A percentile compares a stretch with the other conserved stretches of the same genome.
phyloP scores from a whole-genome alignment of 768 basidiomycete genomes.

The Suillus decipiens region DNA sequence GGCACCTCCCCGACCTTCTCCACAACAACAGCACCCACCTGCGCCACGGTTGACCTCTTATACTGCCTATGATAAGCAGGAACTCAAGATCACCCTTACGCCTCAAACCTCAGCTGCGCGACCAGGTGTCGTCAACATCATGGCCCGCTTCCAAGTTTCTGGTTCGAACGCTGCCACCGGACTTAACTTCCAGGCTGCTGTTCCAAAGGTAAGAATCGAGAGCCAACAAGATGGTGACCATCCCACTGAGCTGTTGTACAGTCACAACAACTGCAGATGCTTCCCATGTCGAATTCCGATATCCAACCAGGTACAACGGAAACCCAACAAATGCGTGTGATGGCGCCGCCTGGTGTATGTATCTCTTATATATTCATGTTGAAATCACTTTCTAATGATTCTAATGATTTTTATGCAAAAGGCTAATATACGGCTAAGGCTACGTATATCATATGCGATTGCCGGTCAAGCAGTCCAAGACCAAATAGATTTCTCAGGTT shows the following conservation, averaged over 20 bases:
- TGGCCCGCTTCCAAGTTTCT: slow-evolving; percentile 81
- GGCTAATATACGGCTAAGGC: slow-evolving; percentile 81
- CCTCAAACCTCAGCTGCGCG: slow-evolving; percentile 79
- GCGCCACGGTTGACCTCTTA: slow-evolving; percentile 67
- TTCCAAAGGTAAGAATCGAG: slow-evolving; percentile 74
- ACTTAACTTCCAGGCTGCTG: slow-evolving; percentile 95
- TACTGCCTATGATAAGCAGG: slow-evolving; percentile 90
- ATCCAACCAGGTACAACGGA: slow-evolving; percentile 79
- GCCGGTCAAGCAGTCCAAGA: slow-evolving; percentile 78
- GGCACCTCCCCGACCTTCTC: slow-evolving; percentile 34
- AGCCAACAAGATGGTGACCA: slow-evolving; percentile 3
- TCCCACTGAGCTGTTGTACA: slow-evolving; percentile 33
- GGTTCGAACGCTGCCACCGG: slow-evolving; percentile 54
- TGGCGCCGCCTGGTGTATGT: slow-evolving; percentile 84
- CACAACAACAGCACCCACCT: slow-evolving; percentile 36
- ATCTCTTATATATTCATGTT: not conserved
- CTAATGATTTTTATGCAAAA: slow-evolving; percentile 35
- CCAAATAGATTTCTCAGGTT: slow-evolving; percentile 92
- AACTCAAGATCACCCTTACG: slow-evolving; percentile 84
- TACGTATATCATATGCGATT: slow-evolving; percentile 80
- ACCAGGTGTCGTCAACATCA: slow-evolving; percentile 89
- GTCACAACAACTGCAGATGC: slow-evolving; percentile 98
- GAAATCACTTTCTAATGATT: slow-evolving; percentile 16
- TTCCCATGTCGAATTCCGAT: slow-evolving; percentile 89
- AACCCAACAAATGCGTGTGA: slow-evolving; percentile 93